Evolutionary conservation across 352 stramenopile genomes (phyloP), one percentile per base, ranked within the genome.

Genomic region (Pythium sukuiense): DNA sequence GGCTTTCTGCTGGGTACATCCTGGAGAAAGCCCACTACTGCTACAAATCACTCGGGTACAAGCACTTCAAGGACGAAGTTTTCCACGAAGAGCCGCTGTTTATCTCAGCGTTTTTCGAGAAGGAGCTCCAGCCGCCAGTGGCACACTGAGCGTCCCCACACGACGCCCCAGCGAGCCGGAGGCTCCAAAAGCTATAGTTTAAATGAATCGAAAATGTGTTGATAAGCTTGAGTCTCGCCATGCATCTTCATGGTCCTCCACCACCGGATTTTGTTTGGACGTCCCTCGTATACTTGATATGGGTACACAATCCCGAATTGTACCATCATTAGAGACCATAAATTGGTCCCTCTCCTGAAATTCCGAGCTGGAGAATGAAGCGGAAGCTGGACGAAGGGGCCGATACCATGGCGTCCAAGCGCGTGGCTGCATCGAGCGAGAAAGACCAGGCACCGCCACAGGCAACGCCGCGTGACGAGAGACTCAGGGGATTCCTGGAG

Each of bases 71-170:
- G 0, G 72, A 18, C n/a, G 62, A 74, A 35, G 66, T 55, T 0
- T 55, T 73, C 52, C 71, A 63, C 63, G 48, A 80, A 41, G 72
- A 84, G n/a, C 76, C 71, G 7, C 20, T 63, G 9, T 77, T 79
- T 30, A 63, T 80, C 46, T 52, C 8, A 6, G 65, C 72, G 24
- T 62, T 59, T 50, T 73, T 81, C 61, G 50, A 55, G 39, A 81
- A 80, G 62, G 13, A 63, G 1, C 53, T 73, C 18, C 6, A 56
- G 27, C 37, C 37, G 13, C 37, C 18, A 29, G n/a, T n/a, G 29
- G 46, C 46, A 13, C 8, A 27, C 3, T 30, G 20, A 30, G 32
- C 32, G 8, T n/a, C n/a, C n/a, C n/a, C n/a, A 35, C 32, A 35
- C n/a, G n/a, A n/a, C n/a, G 32, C 32, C 8, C 32, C 4, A 8